Evolutionary conservation across 2,329 filamentous ascomycete species (phyloP).

Genomic region (Corynespora cassiicola): DNA sequence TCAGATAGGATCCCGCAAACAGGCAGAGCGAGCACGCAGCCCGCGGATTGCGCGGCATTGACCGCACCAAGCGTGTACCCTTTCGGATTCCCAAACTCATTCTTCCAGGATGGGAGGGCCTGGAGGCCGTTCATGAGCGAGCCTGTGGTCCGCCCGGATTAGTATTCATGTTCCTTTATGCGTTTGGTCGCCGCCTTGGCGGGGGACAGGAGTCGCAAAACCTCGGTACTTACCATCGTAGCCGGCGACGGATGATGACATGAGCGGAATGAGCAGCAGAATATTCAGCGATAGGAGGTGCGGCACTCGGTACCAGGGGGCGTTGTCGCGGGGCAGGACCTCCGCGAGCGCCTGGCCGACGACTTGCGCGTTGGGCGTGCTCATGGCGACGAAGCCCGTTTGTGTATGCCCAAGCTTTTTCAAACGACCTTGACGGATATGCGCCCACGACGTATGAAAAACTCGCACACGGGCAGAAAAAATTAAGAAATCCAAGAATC

Average conservation of each 20-base stretch:
- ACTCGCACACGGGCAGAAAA: too few species aligned
- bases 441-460: too few species aligned
- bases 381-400: too few species aligned
- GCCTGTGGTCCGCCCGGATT: too few species aligned
- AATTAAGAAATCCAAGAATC: too few species aligned
- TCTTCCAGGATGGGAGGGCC: constrained; percentile 13
- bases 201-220: too few species aligned
- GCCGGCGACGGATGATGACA: constrained; percentile 52
- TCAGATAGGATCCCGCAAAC: constrained; percentile 10
- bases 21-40: constrained; percentile 12
- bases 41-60: constrained; percentile 15
- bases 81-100: constrained; percentile 17
- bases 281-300: constrained; percentile 55
- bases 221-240: constrained; percentile 55
- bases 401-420: too few species aligned
- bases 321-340: constrained; percentile 50
- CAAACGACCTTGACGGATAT: too few species aligned
- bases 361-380: constrained; percentile 27
- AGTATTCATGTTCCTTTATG: too few species aligned
- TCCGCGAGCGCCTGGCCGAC: constrained; percentile 37
- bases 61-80: constrained; percentile 21
- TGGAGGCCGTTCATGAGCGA: constrained; percentile 24
- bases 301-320: constrained; percentile 51
- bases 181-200: too few species aligned
- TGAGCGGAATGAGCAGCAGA: constrained; percentile 51